These are phyloP conservation scores for Cadophora sp. DNA, from an alignment of 2,329 filamentous ascomycete genomes.

Conservation along the genomic window DNA sequence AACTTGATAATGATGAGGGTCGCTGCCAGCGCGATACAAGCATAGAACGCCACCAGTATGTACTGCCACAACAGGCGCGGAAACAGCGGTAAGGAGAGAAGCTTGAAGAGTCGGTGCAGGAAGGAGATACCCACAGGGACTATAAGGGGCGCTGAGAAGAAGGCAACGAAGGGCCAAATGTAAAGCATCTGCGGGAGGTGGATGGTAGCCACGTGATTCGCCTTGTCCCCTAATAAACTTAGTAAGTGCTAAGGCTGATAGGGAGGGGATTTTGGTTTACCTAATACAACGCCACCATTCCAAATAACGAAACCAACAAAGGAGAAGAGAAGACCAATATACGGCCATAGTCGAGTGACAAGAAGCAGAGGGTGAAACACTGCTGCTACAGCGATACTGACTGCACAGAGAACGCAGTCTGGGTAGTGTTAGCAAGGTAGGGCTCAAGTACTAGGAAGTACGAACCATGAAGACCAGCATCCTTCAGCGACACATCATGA, in stretches of 20 bases:
- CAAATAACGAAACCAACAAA: constrained; percentile 81
- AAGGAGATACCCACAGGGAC: constrained; percentile 57
- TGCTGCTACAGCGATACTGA: constrained; percentile 69
- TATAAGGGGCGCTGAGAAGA: constrained; percentile 86
- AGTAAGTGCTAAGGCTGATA: not conserved
- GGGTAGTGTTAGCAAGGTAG: constrained; percentile 32
- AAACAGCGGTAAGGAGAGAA: constrained; percentile 39
- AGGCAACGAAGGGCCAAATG: constrained; percentile 86
- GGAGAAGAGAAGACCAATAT: constrained; percentile 65
- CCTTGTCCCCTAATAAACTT: constrained; percentile 75
- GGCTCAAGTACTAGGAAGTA: no score
- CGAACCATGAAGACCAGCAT: constrained; percentile 57
- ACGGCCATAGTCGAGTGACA: constrained; percentile 59
- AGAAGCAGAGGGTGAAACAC: constrained; percentile 55
- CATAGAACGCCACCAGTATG: constrained; percentile 19
- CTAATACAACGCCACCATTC: constrained; percentile 93
- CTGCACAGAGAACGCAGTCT: constrained; percentile 62
- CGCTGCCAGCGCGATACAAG: constrained; percentile 18
- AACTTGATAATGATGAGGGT: constrained; percentile 65
- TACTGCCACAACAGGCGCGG: constrained; percentile 29
- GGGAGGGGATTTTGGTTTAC: constrained; percentile 52
- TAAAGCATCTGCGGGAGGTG: constrained; percentile 95
- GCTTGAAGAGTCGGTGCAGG: constrained; percentile 44
- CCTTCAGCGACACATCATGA: constrained; percentile 59
- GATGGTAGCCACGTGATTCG: constrained; percentile 88